Base-by-base conservation (phyloP, 2,329 filamentous ascomycete genomes). In the Hypoxylon sp. region DNA sequence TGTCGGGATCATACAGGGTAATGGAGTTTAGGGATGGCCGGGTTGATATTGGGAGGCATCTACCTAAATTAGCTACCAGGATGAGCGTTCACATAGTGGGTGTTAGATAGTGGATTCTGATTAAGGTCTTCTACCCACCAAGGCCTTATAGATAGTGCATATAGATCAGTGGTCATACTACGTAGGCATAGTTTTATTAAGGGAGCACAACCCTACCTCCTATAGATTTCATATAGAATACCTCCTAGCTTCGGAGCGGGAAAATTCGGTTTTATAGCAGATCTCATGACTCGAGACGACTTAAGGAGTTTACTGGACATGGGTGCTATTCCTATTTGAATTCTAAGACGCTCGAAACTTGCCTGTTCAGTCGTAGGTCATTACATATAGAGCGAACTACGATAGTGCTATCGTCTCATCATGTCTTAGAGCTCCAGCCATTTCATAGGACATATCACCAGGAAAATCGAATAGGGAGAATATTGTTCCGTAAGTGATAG, bases 11-110 rank as follows among this genome's bases (percentile, higher is more conserved):
- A 48, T 31, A 62, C 40, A 40, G 55, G 42, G 8, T 40, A 35
- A 14, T 33, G 65, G 65, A 57, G 60, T 64, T 64, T 33, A 22
- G 46, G 14, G 25, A 59, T 44, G 44, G 60, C 37, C 27, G 42
- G 40, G 25, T 54, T 14, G 25, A 11, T 33, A 30, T 56, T 17
- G 13, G 27, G 33, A 37, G 17, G 49, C 27, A 31, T 59, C 17
- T 22, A 44, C 7, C 40, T 22, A 22, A 17, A 6, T 20, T 27
- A 49, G 8, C 20, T 49, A 22, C 14, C 44, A 17, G 31, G 40
- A 48, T 37, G 25, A 11, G n/a, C 37, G 25, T 13, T 13, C 30
- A 27, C 14, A 25, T 25, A 14, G 27, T 40, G 20, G 13, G 14
- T 13, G 55, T 7, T 48, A 4, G 55, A 30, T 57, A n/a, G 14